Evolutionary conservation across 768 basidiomycete genomes (phyloP), one percentile per base, ranked within the genome.

Genomic region (Thelephora ganbajun): DNA sequence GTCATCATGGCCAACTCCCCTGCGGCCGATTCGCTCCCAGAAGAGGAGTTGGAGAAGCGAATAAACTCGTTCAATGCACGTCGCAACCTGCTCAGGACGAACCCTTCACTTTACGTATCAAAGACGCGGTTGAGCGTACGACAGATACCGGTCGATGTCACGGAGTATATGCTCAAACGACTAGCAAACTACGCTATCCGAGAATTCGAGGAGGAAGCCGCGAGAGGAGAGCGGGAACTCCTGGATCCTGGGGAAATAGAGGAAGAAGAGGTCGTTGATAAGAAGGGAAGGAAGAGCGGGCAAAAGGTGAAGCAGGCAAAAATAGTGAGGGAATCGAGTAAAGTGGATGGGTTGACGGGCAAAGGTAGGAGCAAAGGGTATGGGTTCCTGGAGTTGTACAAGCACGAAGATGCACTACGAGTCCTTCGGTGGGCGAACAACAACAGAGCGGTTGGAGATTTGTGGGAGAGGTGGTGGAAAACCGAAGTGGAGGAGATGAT

Each of bases 381-480:
- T 57, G 96, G 94, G 9, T 98, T 99, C 66, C 58, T 98, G 30
- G 94, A 98, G 68, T 76, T 96, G 74, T 68, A 79, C 43, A 74
- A 69, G 22, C 96, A 99, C 56, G 79, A 83, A 5, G 90, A 98
- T 60, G 91, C 94, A 5, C 68, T 99, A 19, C 82, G 87, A 20
- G 83, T 97, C 5, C 65, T 98, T 41, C 74, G 96, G 33, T 98
- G 89, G 89, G 83, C 87, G 22, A 99, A 98, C 66, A 92, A 90
- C 59, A 93, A 96, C 59, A 64, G 75, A 0, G 74, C 70, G 3
- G 72, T 85, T 0, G 73, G 70, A 1, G 54, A 60, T 5, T 65
- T 97, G 48, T 79, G 92, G 57, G 71, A 76, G 53, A 69, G 68
- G 46, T 91, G 94, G 96, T 90, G 84, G 82, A 80, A 79, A 56